A percentile compares a stretch with the other conserved stretches of the same genome.
Evolutionary conservation across 768 basidiomycete species (phyloP).

Genomic region (Kwoniella dejecticola): DNA sequence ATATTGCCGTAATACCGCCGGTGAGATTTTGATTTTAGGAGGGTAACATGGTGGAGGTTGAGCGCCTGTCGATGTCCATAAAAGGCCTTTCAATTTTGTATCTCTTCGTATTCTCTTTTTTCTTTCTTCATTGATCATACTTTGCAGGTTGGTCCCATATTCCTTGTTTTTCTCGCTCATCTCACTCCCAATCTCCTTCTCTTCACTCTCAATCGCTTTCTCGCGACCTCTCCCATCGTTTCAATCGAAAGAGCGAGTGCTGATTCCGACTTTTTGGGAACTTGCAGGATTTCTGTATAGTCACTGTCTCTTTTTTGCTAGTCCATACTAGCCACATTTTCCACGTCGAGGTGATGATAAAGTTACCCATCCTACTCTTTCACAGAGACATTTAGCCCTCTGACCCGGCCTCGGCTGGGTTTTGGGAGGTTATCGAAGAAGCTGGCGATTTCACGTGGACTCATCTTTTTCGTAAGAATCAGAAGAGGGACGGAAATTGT

Average conservation of each 20-base stretch:
- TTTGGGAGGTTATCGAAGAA: conserved; percentile 45
- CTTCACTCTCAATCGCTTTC: conserved; percentile 6
- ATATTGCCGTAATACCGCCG: conserved; percentile 16
- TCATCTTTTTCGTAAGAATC: conserved; percentile 23
- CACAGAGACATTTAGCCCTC: conserved; percentile 45
- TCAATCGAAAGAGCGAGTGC: neutral
- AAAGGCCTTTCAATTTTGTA: neutral
- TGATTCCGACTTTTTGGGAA: conserved; percentile 11
- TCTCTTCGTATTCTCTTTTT: conserved; percentile 6
- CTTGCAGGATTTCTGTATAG: conserved; percentile 54
- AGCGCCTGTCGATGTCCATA: conserved; percentile 4
- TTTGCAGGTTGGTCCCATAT: conserved; percentile 23
- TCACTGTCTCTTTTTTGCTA: conserved; percentile 52
- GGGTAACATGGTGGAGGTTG: conserved; percentile 2
- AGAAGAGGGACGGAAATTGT: conserved; percentile 26
- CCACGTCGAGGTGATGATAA: conserved; percentile 55
- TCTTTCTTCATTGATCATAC: conserved; percentile 26
- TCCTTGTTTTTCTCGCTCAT: conserved; percentile 10
- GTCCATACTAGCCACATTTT: conserved; percentile 54
- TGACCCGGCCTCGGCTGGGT: conserved; percentile 4
- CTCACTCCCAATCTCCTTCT: conserved; percentile 19
- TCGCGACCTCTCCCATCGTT: neutral
- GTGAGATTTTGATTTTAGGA: conserved; percentile 7
- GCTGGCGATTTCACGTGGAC: conserved; percentile 42
- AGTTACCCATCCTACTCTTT: conserved; percentile 52